Conservation (phyloP, 139 green algal species). For the Chlorella sp. region DNA sequence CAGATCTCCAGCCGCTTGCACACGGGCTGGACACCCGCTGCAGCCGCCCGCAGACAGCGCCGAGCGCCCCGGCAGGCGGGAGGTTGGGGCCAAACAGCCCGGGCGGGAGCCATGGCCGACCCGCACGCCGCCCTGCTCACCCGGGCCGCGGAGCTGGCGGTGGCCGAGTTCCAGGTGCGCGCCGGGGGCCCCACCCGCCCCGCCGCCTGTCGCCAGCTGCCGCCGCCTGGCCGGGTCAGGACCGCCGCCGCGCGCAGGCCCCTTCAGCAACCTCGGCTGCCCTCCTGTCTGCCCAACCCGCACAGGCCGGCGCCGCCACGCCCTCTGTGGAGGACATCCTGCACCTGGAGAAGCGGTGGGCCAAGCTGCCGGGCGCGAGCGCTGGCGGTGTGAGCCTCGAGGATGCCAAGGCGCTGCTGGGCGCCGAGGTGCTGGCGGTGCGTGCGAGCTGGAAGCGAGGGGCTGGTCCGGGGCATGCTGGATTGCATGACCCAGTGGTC, state of each 20-base stretch:
- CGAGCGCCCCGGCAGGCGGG: no score
- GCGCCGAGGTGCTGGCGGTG: slow-evolving; percentile 25
- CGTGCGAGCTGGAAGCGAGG: no score
- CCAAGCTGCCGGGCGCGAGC: slow-evolving; percentile 8
- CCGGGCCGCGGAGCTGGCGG: background rate
- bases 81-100: no score
- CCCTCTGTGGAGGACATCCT: slow-evolving; percentile 18
- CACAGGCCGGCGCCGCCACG: background rate
- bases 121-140: background rate
- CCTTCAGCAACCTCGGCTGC: no score
- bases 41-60: no score
- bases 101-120: background rate
- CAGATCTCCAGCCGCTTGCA: no score
- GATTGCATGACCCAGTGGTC: no score
- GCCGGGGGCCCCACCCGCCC: background rate
- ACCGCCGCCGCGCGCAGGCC: background rate
- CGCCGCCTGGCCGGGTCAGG: background rate
- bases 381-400: background rate
- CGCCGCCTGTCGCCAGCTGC: background rate
- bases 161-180: slow-evolving; percentile 22
- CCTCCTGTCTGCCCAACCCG: background rate
- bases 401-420: slow-evolving; percentile 3
- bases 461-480: no score
- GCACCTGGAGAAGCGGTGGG: slow-evolving; percentile 33
- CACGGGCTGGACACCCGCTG: no score